phyloP scores from a whole-genome alignment of 2,329 filamentous ascomycete genomes.

The Cercospora beticola region DNA sequence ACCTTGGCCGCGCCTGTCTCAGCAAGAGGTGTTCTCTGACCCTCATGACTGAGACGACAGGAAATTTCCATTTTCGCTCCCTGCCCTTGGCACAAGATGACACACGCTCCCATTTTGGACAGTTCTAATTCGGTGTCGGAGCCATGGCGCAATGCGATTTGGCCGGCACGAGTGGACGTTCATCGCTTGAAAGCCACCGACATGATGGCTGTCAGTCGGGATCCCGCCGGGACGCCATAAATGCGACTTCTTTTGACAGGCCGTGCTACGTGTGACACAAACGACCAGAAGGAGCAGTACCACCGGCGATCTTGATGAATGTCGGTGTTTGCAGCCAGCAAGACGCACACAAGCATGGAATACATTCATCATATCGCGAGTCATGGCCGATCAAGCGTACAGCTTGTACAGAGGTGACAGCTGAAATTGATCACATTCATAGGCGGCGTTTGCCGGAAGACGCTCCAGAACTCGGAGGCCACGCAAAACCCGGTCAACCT shows the following conservation, averaged over 20 bases:
- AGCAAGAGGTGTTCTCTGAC: not conserved
- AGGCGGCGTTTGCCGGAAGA: not conserved
- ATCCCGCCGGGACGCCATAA: not conserved
- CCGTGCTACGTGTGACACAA: not conserved
- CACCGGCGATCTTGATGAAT: not conserved
- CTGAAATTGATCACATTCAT: not conserved
- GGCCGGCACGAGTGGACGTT: not conserved
- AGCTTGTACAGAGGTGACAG: not conserved
- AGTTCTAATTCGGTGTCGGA: not conserved
- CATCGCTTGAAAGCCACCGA: not conserved
- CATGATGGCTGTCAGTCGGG: not conserved
- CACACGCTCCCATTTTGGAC: not conserved
- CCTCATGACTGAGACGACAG: not conserved
- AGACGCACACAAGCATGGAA: not conserved
- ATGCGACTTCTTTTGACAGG: not conserved
- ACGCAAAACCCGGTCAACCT: not conserved
- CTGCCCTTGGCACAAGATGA: not conserved
- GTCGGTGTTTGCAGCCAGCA: not conserved
- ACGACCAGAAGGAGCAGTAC: not conserved
- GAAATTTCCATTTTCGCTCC: not conserved
- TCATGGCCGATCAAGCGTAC: not conserved
- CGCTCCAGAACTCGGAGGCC: not conserved
- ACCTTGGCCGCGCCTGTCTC: not conserved
- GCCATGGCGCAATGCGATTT: not conserved
- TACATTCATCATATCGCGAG: not conserved